Percentiles rank a stretch among this genome's conserved stretches.
Conservation (phyloP, 1,284 basidiomycete species). For the Heterobasidion annosum region DNA sequence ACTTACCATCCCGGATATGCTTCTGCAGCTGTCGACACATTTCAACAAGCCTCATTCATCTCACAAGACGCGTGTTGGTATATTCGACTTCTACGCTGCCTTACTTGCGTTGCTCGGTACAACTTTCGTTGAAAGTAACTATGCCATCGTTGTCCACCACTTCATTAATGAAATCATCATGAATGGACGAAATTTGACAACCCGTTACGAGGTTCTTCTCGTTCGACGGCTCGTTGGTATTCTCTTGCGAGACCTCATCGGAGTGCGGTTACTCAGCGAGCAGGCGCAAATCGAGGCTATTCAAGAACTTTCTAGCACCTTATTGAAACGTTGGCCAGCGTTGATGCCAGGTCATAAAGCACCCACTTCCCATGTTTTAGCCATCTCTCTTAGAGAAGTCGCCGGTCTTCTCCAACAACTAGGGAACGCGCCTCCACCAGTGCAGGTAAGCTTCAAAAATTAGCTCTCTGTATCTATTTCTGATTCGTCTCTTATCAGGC, state of each 20-base stretch:
- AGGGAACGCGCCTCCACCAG: conserved; percentile 84
- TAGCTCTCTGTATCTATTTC: not conserved
- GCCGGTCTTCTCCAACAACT: conserved; percentile 83
- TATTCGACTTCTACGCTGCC: conserved; percentile 86
- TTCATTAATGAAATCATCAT: conserved; percentile 72
- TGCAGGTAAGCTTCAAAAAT: conserved; percentile 48
- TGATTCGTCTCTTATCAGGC: conserved; percentile 42
- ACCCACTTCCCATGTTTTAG: conserved; percentile 65
- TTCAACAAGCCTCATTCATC: conserved; percentile 71
- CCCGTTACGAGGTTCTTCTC: conserved; percentile 69
- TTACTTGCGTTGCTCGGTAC: conserved; percentile 72
- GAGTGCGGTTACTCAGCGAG: conserved; percentile 83
- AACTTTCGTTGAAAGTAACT: conserved; percentile 78
- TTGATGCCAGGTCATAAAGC: conserved; percentile 81
- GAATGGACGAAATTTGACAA: conserved; percentile 39
- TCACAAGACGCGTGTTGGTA: conserved; percentile 71
- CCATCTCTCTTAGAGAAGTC: conserved; percentile 77
- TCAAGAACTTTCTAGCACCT: conserved; percentile 73
- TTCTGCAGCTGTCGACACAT: conserved; percentile 66
- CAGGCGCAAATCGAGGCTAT: conserved; percentile 91
- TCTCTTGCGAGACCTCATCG: conserved; percentile 80
- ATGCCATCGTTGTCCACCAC: conserved; percentile 72
- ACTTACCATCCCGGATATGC: conserved; percentile 74
- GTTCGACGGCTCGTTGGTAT: conserved; percentile 70
- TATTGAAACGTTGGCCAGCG: conserved; percentile 88